Conservation (phyloP, 257 asterid genomes). For the Primulina eburnea region DNA sequence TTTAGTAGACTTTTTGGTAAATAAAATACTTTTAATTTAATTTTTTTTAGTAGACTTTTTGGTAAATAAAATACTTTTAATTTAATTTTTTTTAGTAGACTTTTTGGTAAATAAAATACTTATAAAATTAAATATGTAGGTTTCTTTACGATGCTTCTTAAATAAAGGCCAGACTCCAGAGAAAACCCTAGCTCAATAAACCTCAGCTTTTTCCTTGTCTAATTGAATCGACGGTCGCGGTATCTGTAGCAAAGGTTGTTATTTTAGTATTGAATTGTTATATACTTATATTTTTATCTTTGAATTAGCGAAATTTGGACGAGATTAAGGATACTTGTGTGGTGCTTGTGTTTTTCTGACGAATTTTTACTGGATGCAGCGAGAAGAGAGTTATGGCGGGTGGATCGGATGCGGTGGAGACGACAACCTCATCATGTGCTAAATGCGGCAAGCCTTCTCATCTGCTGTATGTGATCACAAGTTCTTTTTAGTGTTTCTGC, state of each 20-base stretch:
- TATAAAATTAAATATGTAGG: too few species aligned
- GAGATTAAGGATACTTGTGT: constrained; percentile 4
- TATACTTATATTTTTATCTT: background rate
- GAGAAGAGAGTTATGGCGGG: constrained; percentile 44
- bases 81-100: too few species aligned
- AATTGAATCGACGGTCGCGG: background rate
- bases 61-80: too few species aligned
- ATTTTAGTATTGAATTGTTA: background rate
- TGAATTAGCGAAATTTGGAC: background rate
- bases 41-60: too few species aligned
- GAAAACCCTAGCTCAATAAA: constrained; percentile 35
- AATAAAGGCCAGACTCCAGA: too few species aligned
- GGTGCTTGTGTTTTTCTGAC: constrained; percentile 1
- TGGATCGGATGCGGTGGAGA: constrained; percentile 60
- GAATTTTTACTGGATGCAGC: constrained; percentile 28
- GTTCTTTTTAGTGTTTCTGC: constrained; percentile 5
- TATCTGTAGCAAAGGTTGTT: constrained; percentile 2
- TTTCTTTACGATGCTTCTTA: too few species aligned
- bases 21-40: too few species aligned
- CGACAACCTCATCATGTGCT: constrained; percentile 51
- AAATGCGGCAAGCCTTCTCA: constrained; percentile 84
- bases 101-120: too few species aligned
- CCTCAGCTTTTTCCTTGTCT: constrained; percentile 10
- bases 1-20: too few species aligned
- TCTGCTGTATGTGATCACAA: constrained; percentile 62